These are phyloP conservation scores for Chaetomium fimeti DNA, from an alignment of 495 filamentous ascomycete species.

Conservation along the genomic window DNA sequence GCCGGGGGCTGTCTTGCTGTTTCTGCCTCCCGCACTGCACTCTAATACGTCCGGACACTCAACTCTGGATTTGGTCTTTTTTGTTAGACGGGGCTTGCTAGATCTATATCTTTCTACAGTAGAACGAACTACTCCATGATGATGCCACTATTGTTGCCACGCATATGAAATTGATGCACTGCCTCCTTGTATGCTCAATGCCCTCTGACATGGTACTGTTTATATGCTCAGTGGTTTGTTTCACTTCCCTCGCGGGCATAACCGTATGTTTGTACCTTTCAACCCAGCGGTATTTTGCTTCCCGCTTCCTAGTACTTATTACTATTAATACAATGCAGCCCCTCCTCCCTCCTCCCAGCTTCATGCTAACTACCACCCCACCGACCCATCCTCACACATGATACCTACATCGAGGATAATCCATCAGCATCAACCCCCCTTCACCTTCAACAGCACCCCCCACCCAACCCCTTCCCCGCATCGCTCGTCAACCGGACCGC, in stretches of 20 bases:
- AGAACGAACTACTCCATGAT: background rate
- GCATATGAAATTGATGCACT: too few species aligned
- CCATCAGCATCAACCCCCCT: background rate
- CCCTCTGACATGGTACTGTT: background rate
- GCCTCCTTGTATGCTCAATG: background rate
- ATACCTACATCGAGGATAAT: background rate
- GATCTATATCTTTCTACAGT: background rate
- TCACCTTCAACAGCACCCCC: constrained; percentile 23
- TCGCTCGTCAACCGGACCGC: constrained; percentile 40
- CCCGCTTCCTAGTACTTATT: background rate
- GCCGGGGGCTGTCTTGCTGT: background rate
- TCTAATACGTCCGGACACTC: constrained; percentile 6
- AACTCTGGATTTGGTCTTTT: constrained; percentile 9
- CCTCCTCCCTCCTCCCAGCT: background rate
- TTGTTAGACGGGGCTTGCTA: constrained; percentile 4
- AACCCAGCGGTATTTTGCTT: background rate
- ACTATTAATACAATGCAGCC: constrained; percentile 8
- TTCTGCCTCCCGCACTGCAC: background rate
- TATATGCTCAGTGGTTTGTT: background rate
- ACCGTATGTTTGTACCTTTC: background rate
- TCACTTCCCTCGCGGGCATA: background rate
- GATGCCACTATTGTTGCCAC: too few species aligned
- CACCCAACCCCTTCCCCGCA: constrained; percentile 11
- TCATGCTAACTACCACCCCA: background rate
- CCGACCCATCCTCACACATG: background rate